Evolutionary conservation across 495 filamentous ascomycete species (phyloP).

Genomic region (Chaetomium cochliodes): DNA sequence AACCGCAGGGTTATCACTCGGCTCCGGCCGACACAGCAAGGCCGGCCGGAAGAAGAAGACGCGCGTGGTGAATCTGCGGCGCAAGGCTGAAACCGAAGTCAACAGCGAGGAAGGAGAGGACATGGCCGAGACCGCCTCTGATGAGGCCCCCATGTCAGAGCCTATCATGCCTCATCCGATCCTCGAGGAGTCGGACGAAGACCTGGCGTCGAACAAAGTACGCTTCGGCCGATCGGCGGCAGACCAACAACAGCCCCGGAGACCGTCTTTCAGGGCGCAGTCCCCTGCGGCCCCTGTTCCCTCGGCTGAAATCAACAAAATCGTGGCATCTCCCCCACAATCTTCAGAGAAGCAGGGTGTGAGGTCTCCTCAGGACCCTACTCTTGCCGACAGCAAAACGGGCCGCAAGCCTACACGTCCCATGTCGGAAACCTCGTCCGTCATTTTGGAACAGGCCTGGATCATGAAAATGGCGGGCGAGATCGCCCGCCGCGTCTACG

Average conservation of each 20-base stretch:
- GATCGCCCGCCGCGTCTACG: slow-evolving; percentile 79
- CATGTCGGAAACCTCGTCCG: slow-evolving; percentile 45
- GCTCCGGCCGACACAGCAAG: slow-evolving; percentile 63
- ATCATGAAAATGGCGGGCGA: slow-evolving; percentile 89
- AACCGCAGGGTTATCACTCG: slow-evolving; percentile 62
- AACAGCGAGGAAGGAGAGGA: slow-evolving; percentile 46
- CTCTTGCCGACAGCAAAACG: slow-evolving; percentile 17
- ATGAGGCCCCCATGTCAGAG: slow-evolving; percentile 50
- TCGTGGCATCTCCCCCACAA: not conserved
- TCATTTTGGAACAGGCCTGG: slow-evolving; percentile 79
- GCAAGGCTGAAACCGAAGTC: slow-evolving; percentile 57
- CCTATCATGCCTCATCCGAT: slow-evolving; percentile 44
- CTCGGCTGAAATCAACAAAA: slow-evolving; percentile 13
- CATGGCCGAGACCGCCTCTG: slow-evolving; percentile 40
- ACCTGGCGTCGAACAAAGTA: slow-evolving; percentile 45
- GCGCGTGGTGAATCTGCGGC: slow-evolving; percentile 86
- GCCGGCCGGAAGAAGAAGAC: slow-evolving; percentile 81
- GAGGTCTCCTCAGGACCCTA: not conserved
- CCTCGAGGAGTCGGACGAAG: slow-evolving; percentile 57
- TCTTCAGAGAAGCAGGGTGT: not conserved
- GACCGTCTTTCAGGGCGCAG: slow-evolving; percentile 36
- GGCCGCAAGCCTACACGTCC: slow-evolving; percentile 23
- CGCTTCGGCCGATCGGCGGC: slow-evolving; percentile 38
- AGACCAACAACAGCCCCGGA: slow-evolving; percentile 29
- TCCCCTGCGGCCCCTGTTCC: slow-evolving; percentile 20